Evolutionary conservation across 2,329 filamentous ascomycete genomes (phyloP), one percentile per base, ranked within the genome.

Genomic region (Coniochaeta sp.): DNA sequence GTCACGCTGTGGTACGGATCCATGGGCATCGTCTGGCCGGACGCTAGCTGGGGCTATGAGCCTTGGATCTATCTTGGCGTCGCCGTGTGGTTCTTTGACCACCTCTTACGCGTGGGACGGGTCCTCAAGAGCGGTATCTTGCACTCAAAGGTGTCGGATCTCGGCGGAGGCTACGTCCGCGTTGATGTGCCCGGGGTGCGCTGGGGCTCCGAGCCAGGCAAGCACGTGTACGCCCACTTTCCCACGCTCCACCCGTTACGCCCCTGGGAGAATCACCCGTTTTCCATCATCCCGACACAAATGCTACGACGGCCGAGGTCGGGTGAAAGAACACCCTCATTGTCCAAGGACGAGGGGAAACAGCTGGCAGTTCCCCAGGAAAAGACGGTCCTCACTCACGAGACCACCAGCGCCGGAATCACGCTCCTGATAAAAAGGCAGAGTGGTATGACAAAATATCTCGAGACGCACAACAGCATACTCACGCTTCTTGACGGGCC

Each of bases 261-360:
- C 8, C 57, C 64, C 0, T 81, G 77, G 76, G 76, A 80, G 58
- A 80, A 76, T 45, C 78, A 81, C 57, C 77, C 77, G 0, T 81
- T 81, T 57, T 77, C 74, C 1, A 58, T 76, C 24, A 53, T 67
- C 2, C 59, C 61, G 20, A 67, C 65, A 14, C 47, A 55, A 14
- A 16, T 61, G 45, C 53, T 65, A n/a, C n/a, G n/a, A n/a, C n/a
- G n/a, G n/a, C 9, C 30, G 30, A 14, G 9, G 14, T 9, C 30
- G 14, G 30, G 8, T 14, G 9, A 8, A 32, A 8, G n/a, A n/a
- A n/a, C n/a, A n/a, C n/a, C n/a, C n/a, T 32, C 30, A 8, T 9
- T 32, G 9, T 9, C 9, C 30, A 8, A 32, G 30, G 14, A 32
- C 30, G 8, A 8, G 30, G 30, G 9, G 30, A 32, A 32, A 8